These are phyloP conservation scores for Medicago ruthenica DNA, from an alignment of 306 rosid genomes.

Conservation along the genomic window DNA sequence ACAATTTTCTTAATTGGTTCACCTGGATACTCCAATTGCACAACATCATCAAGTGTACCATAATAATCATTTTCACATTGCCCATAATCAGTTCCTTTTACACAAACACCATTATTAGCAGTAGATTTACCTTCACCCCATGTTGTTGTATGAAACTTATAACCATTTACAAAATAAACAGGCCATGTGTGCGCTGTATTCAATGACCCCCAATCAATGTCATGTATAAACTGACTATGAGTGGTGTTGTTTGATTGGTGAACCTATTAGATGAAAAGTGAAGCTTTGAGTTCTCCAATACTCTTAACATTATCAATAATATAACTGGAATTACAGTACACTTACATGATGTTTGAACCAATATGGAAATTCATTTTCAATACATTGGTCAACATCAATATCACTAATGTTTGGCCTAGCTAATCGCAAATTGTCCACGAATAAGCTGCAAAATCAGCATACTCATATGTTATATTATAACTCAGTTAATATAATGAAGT, in stretches of 20 bases:
- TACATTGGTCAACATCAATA: not conserved
- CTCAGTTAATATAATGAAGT: too few species aligned
- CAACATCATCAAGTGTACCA: not conserved
- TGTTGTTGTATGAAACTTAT: too few species aligned
- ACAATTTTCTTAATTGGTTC: not conserved
- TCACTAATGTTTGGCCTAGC: too few species aligned
- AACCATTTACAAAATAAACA: too few species aligned
- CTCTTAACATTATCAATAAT: not conserved
- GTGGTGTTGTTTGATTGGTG: not conserved
- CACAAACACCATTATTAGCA: not conserved
- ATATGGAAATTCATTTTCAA: constrained; percentile 23
- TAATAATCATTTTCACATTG: constrained; percentile 2
- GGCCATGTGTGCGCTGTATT: too few species aligned
- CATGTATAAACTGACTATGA: not conserved
- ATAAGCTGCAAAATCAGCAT: too few species aligned
- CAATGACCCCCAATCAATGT: not conserved
- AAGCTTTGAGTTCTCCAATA: not conserved
- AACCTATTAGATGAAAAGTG: not conserved
- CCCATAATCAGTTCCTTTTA: not conserved
- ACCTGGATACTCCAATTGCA: not conserved
- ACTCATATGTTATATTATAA: too few species aligned
- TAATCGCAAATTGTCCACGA: too few species aligned
- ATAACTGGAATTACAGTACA: not conserved
- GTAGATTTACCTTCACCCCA: too few species aligned
- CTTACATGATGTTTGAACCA: too few species aligned